Base-by-base conservation (phyloP, 140 eudicot species). In the Stevia rebaudiana region DNA sequence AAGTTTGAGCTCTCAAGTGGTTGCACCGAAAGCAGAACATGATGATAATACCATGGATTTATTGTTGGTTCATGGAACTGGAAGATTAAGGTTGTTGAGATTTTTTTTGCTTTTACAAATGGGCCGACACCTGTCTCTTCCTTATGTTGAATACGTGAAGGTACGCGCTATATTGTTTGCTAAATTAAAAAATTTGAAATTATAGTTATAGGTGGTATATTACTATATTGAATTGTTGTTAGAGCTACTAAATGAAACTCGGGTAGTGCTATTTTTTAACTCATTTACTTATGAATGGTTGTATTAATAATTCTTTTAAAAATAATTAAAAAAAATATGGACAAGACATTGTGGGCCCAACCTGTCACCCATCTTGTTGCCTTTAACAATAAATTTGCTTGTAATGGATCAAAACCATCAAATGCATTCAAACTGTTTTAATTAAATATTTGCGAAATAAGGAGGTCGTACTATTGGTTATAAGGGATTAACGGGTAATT, bases 21-120 rank as follows among this genome's bases (percentile, higher is more conserved):
- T 92, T 70, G 98, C 96, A 24, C 98, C 98, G n/a, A 85, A 83
- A 77, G 98, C 98, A 6, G 96, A 92, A 75, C 96, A 86, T 64
- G 98, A 92, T 75, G 98, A 92, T 61, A 85, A 81, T 60, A 73
- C 82, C 8, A 73, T 92, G 86, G 96, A 92, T 82, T 47, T 92
- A 53, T 78, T 92, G 81, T 74, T 92, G 89, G 89, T 92, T 73
- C 98, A 77, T 79, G 96, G 96, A 61, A 81, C 83, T 74, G 98
- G 98, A 52, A 51, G 96, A 53, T 43, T 92, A 12, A 81, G 83
- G 81, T 72, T 92, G 74, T 60, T 92, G 72, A 85, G 92, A 61
- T 92, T 92, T 51, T 83, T 92, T 67, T 58, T 84, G 78, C 85
- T 70, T 54, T 68, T 92, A 59, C 98, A 92, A 65, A 81, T 77